phyloP scores from a whole-genome alignment of 108 stramenopile genomes.

The Skeletonema grethae region DNA sequence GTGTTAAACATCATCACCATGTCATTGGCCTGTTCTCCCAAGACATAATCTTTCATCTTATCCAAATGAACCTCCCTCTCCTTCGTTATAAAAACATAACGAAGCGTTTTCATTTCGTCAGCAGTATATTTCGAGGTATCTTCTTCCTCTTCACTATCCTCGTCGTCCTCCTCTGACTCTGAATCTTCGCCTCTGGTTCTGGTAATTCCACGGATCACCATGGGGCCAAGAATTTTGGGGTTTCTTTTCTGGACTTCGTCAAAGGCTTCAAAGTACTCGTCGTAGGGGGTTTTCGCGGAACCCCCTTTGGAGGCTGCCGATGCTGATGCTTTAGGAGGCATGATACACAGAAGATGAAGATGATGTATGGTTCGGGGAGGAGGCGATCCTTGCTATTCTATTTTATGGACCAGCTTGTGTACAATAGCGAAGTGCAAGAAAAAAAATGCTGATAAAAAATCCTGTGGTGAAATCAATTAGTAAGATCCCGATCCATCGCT shows the following conservation, averaged over 20 bases:
- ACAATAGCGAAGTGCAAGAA: too few relatives aligned
- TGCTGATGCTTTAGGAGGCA: too few relatives aligned
- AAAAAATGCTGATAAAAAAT: too few relatives aligned
- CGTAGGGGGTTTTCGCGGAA: conserved; percentile 12
- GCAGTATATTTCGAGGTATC: conserved; percentile 23
- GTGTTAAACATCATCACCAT: conserved; percentile 30
- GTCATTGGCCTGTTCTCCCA: conserved; percentile 29
- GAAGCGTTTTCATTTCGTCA: conserved; percentile 33
- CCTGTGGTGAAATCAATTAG: too few relatives aligned
- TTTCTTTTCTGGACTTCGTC: neutral
- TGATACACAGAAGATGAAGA: too few relatives aligned
- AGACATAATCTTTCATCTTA: conserved; percentile 19
- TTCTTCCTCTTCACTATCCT: conserved; percentile 26
- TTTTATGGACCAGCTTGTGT: too few relatives aligned
- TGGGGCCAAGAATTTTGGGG: conserved; percentile 1
- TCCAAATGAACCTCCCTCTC: conserved; percentile 28
- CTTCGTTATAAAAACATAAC: conserved; percentile 34
- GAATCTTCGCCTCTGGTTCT: neutral
- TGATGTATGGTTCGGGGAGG: too few relatives aligned
- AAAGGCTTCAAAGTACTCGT: neutral
- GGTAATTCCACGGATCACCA: conserved; percentile 28
- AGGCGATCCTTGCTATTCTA: too few relatives aligned
- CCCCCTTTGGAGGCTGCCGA: too few relatives aligned
- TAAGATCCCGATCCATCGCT: too few relatives aligned
- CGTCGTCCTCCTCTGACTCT: conserved; percentile 8